Evolutionary conservation across 768 basidiomycete species (phyloP).

Genomic region (Lentinula sp.): DNA sequence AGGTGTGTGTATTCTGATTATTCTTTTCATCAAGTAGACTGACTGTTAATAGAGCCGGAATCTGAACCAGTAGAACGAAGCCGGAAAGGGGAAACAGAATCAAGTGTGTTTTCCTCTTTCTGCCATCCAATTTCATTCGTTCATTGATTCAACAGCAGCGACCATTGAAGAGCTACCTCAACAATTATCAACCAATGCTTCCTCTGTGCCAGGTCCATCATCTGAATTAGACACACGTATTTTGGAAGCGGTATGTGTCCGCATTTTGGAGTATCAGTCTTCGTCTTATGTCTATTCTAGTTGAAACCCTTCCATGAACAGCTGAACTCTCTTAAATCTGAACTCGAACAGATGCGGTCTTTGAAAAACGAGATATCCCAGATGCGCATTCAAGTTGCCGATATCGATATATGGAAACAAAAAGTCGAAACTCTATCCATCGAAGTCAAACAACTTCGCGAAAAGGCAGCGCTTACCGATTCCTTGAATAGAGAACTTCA

Average conservation of each 20-base stretch:
- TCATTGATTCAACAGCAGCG: background rate
- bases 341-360: slow-evolving; percentile 31
- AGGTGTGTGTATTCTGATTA: slow-evolving; percentile 25
- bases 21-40: background rate
- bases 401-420: slow-evolving; percentile 24
- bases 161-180: background rate
- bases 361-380: slow-evolving; percentile 26
- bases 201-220: background rate
- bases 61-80: slow-evolving; percentile 11
- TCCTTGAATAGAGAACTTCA: slow-evolving; percentile 15
- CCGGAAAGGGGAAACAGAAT: slow-evolving; percentile 13
- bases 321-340: slow-evolving; percentile 37
- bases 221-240: slow-evolving; percentile 13
- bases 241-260: slow-evolving; percentile 25
- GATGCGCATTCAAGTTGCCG: slow-evolving; percentile 26
- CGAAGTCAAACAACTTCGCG: slow-evolving; percentile 22
- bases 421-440: slow-evolving; percentile 28
- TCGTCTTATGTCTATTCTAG: slow-evolving; percentile 19
- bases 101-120: background rate
- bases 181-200: background rate
- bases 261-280: background rate
- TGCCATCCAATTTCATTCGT: background rate
- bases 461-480: slow-evolving; percentile 17
- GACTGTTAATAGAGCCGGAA: background rate
- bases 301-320: slow-evolving; percentile 48